phyloP scores from a whole-genome alignment of 2,329 filamentous ascomycete genomes.

The Chaetomium globosum region DNA sequence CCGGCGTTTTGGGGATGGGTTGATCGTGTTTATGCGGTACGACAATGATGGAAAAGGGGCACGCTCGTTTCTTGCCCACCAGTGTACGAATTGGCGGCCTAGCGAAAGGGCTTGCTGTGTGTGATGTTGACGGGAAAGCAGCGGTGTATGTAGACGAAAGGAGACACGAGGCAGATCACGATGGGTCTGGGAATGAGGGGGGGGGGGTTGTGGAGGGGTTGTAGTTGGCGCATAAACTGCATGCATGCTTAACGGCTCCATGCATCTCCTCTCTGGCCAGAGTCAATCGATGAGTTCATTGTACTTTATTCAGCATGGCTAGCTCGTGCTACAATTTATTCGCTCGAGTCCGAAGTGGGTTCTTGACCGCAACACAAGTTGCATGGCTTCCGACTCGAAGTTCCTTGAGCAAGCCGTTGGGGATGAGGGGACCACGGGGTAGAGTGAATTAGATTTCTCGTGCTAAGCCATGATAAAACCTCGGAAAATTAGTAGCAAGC shows the following conservation, averaged over 20 bases:
- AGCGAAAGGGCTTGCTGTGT: not conserved
- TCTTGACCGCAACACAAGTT: not conserved
- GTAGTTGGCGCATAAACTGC: not conserved
- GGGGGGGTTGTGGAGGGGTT: not conserved
- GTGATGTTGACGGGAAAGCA: conserved; percentile 6
- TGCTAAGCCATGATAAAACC: not conserved
- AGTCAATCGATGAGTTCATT: conserved; percentile 11
- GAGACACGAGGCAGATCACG: not conserved
- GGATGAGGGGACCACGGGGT: not conserved
- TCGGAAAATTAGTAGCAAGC: not conserved
- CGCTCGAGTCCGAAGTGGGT: not conserved
- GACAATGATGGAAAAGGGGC: not conserved
- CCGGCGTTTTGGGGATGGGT: conserved; percentile 17
- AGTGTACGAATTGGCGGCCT: conserved; percentile 4
- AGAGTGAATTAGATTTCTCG: conserved; percentile 24
- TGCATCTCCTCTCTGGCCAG: conserved; percentile 21
- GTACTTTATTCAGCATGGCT: not conserved
- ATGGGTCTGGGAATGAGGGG: not conserved
- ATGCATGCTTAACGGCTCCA: not conserved
- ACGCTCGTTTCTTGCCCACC: not conserved
- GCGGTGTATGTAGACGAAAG: not conserved
- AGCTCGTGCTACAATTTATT: not conserved
- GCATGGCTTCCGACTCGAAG: not conserved
- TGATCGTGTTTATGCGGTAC: not conserved
- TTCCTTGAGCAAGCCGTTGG: not conserved